Conservation (phyloP, 306 rosid species). For the Oxytropis ochrocephala region DNA sequence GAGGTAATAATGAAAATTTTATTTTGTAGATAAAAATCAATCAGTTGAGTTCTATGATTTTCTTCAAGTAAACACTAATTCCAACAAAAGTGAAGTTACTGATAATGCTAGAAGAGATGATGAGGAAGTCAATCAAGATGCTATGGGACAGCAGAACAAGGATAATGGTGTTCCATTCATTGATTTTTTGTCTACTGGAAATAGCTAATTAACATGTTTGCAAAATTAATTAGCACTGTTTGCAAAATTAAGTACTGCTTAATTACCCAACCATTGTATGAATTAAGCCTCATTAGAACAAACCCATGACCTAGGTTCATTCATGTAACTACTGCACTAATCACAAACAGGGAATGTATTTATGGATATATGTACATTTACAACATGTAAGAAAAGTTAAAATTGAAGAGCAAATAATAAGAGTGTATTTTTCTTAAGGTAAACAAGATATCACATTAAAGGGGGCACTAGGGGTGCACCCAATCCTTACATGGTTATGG, state of each 20-base stretch:
- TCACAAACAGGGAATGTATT: background rate
- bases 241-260: background rate
- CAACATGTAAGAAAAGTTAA: background rate
- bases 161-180: constrained; percentile 36
- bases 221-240: too few species aligned
- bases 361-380: constrained; percentile 2
- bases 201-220: constrained; percentile 1
- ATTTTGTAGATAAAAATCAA: constrained; percentile 46
- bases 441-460: too few species aligned
- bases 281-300: constrained; percentile 16
- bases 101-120: constrained; percentile 63
- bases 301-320: constrained; percentile 1
- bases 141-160: constrained; percentile 16
- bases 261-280: background rate
- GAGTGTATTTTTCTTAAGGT: too few species aligned
- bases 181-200: constrained; percentile 54
- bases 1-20: background rate
- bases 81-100: constrained; percentile 71
- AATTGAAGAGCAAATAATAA: too few species aligned
- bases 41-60: constrained; percentile 70
- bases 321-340: constrained; percentile 2
- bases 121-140: constrained; percentile 64
- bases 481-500: too few species aligned
- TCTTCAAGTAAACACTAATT: constrained; percentile 65
- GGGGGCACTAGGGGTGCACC: too few species aligned